phyloP scores from a whole-genome alignment of 1,284 basidiomycete genomes.

The Salmacisia buchloeana region DNA sequence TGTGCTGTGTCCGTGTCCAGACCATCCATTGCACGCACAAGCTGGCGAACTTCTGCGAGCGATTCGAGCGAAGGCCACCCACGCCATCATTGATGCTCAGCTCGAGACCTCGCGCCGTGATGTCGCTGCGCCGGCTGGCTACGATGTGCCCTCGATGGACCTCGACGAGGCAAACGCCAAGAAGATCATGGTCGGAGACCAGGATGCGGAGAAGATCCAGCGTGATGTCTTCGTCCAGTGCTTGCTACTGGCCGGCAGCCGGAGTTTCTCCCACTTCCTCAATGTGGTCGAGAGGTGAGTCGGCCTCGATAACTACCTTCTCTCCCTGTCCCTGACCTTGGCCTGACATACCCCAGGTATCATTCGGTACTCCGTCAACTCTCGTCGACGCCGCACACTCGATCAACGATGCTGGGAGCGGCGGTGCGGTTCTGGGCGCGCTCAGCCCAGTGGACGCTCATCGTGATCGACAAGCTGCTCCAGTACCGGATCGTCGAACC shows the following conservation, averaged over 20 bases:
- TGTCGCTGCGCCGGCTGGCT: conserved; percentile 51
- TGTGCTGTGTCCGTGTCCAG: conserved; percentile 50
- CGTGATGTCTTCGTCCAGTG: conserved; percentile 82
- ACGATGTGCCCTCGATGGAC: conserved; percentile 56
- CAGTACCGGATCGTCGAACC: conserved; percentile 97
- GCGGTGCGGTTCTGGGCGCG: conserved; percentile 65
- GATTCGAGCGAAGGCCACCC: conserved; percentile 64
- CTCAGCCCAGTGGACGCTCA: conserved; percentile 56
- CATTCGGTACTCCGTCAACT: conserved; percentile 77
- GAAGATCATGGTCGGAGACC: conserved; percentile 45
- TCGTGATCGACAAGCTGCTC: conserved; percentile 95
- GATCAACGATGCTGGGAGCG: conserved; percentile 61
- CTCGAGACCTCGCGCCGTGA: conserved; percentile 57
- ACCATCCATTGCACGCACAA: conserved; percentile 70
- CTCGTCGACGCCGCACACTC: conserved; percentile 56
- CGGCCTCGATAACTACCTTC: no score
- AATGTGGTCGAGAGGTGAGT: conserved; percentile 78
- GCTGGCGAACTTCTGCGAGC: conserved; percentile 74
- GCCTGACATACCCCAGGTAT: conserved; percentile 63
- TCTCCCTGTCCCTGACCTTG: no score
- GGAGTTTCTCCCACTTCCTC: conserved; percentile 95
- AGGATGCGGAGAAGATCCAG: conserved; percentile 61
- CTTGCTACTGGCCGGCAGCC: conserved; percentile 80
- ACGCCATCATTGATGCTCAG: conserved; percentile 71
- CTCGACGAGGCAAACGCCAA: conserved; percentile 48